Conservation (phyloP, 139 green algal species). For the Dunaliella primolecta region DNA sequence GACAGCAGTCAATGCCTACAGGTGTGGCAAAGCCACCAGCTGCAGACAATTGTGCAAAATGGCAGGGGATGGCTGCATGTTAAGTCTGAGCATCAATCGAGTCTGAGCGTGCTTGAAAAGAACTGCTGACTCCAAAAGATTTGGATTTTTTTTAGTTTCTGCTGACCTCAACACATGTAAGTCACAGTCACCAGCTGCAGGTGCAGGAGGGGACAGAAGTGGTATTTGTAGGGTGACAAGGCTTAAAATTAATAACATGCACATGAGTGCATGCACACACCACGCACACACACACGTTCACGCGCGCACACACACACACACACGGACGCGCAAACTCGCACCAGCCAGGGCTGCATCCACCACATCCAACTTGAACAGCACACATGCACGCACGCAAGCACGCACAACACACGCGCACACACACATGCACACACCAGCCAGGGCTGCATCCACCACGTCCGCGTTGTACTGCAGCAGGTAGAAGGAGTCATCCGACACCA, state of each 20-base stretch:
- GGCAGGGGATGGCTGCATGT: too few species aligned
- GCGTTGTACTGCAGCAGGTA: conserved; percentile 68
- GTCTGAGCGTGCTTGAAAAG: too few species aligned
- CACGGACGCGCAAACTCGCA: background rate
- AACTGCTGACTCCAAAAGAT: too few species aligned
- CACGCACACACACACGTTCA: background rate
- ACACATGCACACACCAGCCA: conserved; percentile 7
- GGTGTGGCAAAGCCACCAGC: too few species aligned
- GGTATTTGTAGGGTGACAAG: too few species aligned
- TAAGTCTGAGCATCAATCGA: too few species aligned
- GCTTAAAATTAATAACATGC: background rate
- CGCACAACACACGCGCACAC: background rate
- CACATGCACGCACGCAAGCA: background rate
- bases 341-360: conserved; percentile 30
- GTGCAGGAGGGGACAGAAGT: too few species aligned
- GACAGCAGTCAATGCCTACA: too few species aligned
- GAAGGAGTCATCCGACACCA: conserved; percentile 17
- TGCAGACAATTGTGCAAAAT: too few species aligned
- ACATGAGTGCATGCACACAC: background rate
- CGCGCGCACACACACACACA: background rate
- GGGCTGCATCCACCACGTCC: conserved; percentile 36
- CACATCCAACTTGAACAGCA: conserved; percentile 56
- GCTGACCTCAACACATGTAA: too few species aligned
- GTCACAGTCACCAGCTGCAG: too few species aligned
- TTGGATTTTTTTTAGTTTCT: too few species aligned